phyloP scores from a whole-genome alignment of 495 filamentous ascomycete genomes.

The Immersiella caudata region DNA sequence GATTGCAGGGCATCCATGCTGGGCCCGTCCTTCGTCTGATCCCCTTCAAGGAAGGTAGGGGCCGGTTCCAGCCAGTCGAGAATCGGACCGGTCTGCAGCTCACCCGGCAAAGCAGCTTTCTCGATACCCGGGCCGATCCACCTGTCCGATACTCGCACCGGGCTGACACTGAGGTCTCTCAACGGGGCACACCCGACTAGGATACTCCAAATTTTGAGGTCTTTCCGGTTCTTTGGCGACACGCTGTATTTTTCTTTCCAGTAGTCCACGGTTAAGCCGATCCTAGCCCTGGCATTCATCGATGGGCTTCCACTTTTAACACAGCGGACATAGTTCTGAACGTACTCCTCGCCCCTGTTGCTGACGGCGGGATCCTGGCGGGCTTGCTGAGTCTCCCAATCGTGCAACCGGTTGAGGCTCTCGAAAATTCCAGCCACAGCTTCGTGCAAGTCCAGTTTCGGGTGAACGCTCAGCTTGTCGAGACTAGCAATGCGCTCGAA shows the following conservation, averaged over 20 bases:
- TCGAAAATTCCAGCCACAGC: slow-evolving; percentile 79
- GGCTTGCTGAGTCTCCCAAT: slow-evolving; percentile 67
- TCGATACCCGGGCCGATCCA: slow-evolving; percentile 67
- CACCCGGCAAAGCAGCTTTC: slow-evolving; percentile 47
- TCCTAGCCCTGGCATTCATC: slow-evolving; percentile 70
- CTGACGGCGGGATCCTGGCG: slow-evolving; percentile 53
- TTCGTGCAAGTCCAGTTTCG: slow-evolving; percentile 82
- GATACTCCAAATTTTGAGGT: slow-evolving; percentile 58
- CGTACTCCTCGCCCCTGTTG: slow-evolving; percentile 53
- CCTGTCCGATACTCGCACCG: slow-evolving; percentile 64
- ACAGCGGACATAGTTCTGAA: slow-evolving; percentile 60
- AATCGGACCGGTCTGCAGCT: slow-evolving; percentile 46
- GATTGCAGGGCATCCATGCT: slow-evolving; percentile 22
- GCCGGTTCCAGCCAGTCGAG: slow-evolving; percentile 71
- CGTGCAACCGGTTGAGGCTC: slow-evolving; percentile 64
- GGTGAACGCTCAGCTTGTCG: slow-evolving; percentile 74
- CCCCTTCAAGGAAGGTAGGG: slow-evolving; percentile 43
- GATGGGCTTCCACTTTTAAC: slow-evolving; percentile 72
- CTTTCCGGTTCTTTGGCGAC: slow-evolving; percentile 31
- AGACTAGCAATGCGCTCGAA: slow-evolving; percentile 75
- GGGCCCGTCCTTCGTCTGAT: slow-evolving; percentile 41
- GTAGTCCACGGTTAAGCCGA: slow-evolving; percentile 83
- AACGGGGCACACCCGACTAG: slow-evolving; percentile 64
- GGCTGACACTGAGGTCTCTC: slow-evolving; percentile 52
- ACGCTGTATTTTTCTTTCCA: slow-evolving; percentile 70